These are phyloP conservation scores for Rhododendron molle DNA, from an alignment of 148 eudicot genomes.

Conservation along the genomic window DNA sequence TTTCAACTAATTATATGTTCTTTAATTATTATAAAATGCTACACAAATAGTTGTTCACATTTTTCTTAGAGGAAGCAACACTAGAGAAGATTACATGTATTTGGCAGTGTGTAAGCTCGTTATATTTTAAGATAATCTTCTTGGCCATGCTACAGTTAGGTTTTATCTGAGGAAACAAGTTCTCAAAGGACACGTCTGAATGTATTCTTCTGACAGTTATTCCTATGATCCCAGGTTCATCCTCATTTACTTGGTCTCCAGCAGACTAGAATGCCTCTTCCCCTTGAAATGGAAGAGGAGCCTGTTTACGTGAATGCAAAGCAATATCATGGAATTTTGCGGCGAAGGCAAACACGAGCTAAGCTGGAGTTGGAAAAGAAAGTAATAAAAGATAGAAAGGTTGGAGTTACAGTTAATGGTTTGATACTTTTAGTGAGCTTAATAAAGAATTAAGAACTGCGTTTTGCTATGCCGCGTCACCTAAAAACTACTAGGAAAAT, in stretches of 20 bases:
- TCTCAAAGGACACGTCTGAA: not conserved
- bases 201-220: not conserved
- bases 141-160: not conserved
- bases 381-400: constrained; percentile 54
- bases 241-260: constrained; percentile 54
- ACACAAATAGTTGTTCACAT: not conserved
- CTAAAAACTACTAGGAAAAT: not conserved
- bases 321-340: constrained; percentile 76
- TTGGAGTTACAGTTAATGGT: constrained; percentile 2
- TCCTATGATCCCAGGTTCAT: constrained; percentile 37
- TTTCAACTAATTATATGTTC: not conserved
- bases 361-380: constrained; percentile 75
- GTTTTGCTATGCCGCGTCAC: not conserved
- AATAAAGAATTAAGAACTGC: not conserved
- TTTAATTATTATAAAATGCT: not conserved
- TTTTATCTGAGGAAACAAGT: not conserved
- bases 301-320: constrained; percentile 80
- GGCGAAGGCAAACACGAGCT: constrained; percentile 75
- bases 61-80: not conserved
- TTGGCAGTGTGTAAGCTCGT: not conserved
- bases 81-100: not conserved
- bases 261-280: constrained; percentile 57
- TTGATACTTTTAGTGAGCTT: not conserved
- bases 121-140: not conserved
- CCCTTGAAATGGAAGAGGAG: constrained; percentile 69